Evolutionary conservation across 352 stramenopile genomes (phyloP).

Genomic region (Blastocystis sp.): DNA sequence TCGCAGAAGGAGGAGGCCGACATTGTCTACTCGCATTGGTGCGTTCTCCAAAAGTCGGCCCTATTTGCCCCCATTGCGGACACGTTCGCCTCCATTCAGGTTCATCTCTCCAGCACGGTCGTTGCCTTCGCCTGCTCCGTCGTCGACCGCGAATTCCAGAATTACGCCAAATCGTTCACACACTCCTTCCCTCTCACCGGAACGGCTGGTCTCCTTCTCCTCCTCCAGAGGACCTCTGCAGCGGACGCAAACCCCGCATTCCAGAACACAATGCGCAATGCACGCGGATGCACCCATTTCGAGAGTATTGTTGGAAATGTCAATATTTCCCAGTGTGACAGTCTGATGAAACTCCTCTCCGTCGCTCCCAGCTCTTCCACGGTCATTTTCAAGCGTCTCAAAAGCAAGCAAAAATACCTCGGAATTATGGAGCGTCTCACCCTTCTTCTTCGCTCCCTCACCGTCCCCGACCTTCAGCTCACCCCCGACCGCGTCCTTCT

Average conservation of each 20-base stretch:
- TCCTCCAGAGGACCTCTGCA: not conserved
- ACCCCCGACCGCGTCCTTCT: not conserved
- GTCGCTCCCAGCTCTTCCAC: not conserved
- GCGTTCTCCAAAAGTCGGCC: not conserved
- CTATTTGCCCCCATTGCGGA: not conserved
- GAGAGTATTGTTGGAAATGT: not conserved
- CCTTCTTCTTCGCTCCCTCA: not conserved
- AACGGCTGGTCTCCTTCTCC: not conserved
- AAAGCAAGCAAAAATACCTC: not conserved
- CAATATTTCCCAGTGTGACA: not conserved
- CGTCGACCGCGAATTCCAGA: not conserved
- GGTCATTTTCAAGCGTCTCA: not conserved
- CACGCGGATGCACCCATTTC: not conserved
- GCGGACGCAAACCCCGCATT: not conserved
- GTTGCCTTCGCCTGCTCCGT: not conserved
- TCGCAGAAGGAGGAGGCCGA: constrained; percentile 6
- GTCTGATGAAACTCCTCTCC: not conserved
- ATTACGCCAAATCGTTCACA: constrained; percentile 21
- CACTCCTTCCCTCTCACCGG: constrained; percentile 3
- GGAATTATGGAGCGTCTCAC: not conserved
- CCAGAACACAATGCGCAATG: not conserved
- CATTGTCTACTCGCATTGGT: constrained; percentile 21
- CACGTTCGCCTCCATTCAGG: not conserved
- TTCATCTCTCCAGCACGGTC: not conserved
- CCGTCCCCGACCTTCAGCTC: not conserved